A percentile compares a stretch with the other conserved stretches of the same genome.
These are phyloP conservation scores for Aspergillus sp. DNA, from an alignment of 2,329 filamentous ascomycete genomes.

Conservation along the genomic window DNA sequence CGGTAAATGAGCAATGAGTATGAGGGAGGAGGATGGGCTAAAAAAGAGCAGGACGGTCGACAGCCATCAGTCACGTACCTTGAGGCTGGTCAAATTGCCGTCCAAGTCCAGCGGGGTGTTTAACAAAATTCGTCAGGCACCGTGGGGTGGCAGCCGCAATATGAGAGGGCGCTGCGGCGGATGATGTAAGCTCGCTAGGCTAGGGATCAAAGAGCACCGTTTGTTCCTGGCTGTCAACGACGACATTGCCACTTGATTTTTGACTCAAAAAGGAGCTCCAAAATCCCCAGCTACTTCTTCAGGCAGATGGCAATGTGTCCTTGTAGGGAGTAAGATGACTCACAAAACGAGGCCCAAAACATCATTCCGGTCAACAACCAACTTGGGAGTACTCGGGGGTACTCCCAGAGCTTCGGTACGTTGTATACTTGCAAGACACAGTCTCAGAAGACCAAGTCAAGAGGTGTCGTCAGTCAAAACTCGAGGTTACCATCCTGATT, in stretches of 20 bases:
- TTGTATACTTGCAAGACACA: neutral
- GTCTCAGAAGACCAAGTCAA: too few relatives aligned
- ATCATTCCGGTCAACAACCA: neutral
- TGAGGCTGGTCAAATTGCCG: slow-evolving; percentile 28
- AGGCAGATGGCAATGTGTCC: neutral
- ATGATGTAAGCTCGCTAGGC: slow-evolving; percentile 36
- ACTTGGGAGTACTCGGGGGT: neutral
- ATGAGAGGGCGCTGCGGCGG: slow-evolving; percentile 28
- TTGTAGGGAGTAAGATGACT: neutral
- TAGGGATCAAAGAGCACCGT: slow-evolving; percentile 5
- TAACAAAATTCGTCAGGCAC: slow-evolving; percentile 43
- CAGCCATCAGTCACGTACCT: slow-evolving; percentile 26
- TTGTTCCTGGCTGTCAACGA: slow-evolving; percentile 1
- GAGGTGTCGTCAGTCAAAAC: too few relatives aligned
- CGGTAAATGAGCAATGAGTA: neutral
- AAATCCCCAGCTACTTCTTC: neutral
- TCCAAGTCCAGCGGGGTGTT: slow-evolving; percentile 35
- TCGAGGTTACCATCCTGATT: too few relatives aligned
- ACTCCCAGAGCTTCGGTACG: too few relatives aligned
- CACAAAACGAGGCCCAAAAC: neutral
- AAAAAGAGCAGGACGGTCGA: neutral
- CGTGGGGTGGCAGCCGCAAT: slow-evolving; percentile 36
- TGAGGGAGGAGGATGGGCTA: neutral
- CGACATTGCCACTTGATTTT: neutral
- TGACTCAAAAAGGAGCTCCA: neutral